Evolutionary conservation across 441 rosid genomes (phyloP).

Genomic region (Capsella rubella): DNA sequence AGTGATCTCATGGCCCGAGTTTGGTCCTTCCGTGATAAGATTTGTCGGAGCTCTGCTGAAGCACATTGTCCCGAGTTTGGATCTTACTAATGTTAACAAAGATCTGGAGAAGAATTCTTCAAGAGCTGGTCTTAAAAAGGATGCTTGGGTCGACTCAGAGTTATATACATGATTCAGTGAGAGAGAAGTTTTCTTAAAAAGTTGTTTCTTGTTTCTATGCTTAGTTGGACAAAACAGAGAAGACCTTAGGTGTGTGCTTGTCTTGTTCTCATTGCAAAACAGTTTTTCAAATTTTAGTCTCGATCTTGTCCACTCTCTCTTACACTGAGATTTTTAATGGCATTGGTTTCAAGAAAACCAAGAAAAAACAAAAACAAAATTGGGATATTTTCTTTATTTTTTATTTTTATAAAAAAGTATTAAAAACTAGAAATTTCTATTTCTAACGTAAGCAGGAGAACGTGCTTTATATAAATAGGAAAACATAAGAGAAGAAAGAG

Average conservation of each 20-base stretch:
- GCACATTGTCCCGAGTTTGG: constrained; percentile 56
- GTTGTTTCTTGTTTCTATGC: constrained; percentile 22
- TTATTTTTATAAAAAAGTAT: no score
- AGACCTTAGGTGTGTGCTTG: constrained; percentile 18
- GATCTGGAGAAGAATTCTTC: constrained; percentile 47
- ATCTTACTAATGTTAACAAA: constrained; percentile 39
- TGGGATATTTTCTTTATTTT: no score
- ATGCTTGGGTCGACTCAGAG: constrained; percentile 41
- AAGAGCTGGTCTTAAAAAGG: constrained; percentile 36
- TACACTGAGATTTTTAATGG: no score
- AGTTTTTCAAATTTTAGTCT: not conserved
- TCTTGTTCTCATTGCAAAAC: constrained; percentile 33
- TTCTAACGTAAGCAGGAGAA: no score
- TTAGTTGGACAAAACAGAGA: constrained; percentile 23
- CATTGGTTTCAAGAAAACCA: no score
- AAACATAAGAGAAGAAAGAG: no score
- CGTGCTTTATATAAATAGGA: no score
- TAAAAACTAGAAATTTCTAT: no score
- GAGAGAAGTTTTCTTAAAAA: not conserved
- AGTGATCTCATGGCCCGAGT: constrained; percentile 84
- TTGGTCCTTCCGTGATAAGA: constrained; percentile 57
- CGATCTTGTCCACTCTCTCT: no score
- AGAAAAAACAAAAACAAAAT: no score
- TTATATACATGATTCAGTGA: constrained; percentile 40
- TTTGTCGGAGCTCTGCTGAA: constrained; percentile 58